Conservation (phyloP, 2,329 filamentous ascomycete species). For the Diaporthe eres region DNA sequence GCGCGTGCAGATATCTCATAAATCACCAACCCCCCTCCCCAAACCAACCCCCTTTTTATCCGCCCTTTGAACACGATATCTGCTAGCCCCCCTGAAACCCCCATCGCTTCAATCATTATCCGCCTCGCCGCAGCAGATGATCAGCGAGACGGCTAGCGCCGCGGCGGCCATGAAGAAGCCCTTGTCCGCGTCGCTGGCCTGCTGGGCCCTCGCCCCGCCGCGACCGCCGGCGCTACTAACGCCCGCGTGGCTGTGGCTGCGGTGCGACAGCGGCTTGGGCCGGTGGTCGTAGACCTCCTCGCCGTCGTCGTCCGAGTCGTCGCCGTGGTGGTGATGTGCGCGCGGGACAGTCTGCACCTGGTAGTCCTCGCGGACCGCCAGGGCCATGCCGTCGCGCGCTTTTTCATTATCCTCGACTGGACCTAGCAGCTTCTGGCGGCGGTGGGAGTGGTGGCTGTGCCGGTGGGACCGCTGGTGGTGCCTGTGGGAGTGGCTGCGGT, state of each 20-base stretch:
- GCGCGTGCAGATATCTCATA: background rate
- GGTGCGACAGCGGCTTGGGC: constrained; percentile 26
- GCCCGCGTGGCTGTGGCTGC: background rate
- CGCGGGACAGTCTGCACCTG: constrained; percentile 32
- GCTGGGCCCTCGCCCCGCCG: background rate
- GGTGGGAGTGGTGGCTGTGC: constrained; percentile 23
- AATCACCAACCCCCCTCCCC: too few species aligned
- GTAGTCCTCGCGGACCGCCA: constrained; percentile 23
- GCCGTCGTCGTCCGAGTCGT: constrained; percentile 9
- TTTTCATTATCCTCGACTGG: constrained; percentile 24
- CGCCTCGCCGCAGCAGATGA: constrained; percentile 27
- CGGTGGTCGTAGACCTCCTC: constrained; percentile 40
- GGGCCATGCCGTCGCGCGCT: background rate
- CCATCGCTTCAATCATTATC: constrained; percentile 4
- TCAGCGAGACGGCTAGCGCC: constrained; percentile 54
- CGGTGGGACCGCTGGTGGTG: constrained; percentile 10
- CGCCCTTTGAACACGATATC: too few species aligned
- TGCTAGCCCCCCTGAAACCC: too few species aligned
- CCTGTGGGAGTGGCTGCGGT: constrained; percentile 15
- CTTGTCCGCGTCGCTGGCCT: constrained; percentile 18
- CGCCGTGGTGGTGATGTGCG: background rate
- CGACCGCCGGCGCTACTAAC: background rate
- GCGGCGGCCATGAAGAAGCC: constrained; percentile 34
- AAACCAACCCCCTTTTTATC: background rate
- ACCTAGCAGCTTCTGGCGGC: constrained; percentile 17